Evolutionary conservation across 1,284 basidiomycete species (phyloP), one percentile per base, ranked within the genome.

Genomic region (Schizopora paradoxa): DNA sequence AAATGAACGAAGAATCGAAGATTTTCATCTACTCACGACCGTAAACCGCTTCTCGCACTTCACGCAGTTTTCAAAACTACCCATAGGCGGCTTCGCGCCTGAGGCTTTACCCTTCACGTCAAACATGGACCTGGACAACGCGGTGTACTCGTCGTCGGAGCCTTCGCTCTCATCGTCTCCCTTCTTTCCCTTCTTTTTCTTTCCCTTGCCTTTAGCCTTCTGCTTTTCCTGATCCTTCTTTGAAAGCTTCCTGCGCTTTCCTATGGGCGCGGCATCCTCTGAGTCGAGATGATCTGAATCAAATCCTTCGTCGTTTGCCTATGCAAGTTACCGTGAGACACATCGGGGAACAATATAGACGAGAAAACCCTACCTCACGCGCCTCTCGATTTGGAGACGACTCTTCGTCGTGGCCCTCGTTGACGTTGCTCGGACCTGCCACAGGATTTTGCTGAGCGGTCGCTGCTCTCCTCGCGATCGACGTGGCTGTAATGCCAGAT

Each of bases 11-110:
- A 31, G 43, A n/a, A 11, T 19, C 23, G 7, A 34, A 26, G 41
- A 6, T 10, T 25, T 41, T 11, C 28, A 8, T 5, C 10, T 54
- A 71, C 89, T 51, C 67, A 96, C 90, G 56, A 95, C 86, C 14
- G 91, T 93, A 62, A 97, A 97, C 56, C 83, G 78, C 48, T 85
- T 84, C 43, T 74, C 73, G 64, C 95, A 99, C 51, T 77, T 77
- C 1, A 81, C 86, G 58, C 95, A 99, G 13, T 75, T 70, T 56
- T 85, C 83, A 48, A 94, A 88, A 56, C 80, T 83, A 0, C 93
- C 95, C 1, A 86, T 73, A 1, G 80, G 70, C 2, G 86, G 87
- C 49, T 85, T 82, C 0, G 68, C 60, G 28, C 54, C 56, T 4
- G 51, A 44, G 33, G 59, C 56, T 2, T 62, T 57, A 7, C 66